Percentiles rank a stretch among this genome's conserved stretches.
These are phyloP conservation scores for Wickerhamomyces sp. DNA, from an alignment of 1,139 yeast species.

Conservation along the genomic window DNA sequence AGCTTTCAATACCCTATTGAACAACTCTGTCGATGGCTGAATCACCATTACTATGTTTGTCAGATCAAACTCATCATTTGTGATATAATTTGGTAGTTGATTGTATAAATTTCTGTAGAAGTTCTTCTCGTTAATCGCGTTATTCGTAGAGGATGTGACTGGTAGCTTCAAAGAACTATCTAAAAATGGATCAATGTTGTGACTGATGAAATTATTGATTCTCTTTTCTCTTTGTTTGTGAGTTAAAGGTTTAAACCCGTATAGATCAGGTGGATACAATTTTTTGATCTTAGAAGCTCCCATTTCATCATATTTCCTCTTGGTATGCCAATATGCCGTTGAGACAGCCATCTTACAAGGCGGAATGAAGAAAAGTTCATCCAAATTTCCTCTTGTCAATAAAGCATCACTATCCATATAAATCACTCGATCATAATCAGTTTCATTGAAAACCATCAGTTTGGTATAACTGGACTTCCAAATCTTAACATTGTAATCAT, in stretches of 20 bases:
- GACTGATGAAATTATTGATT: constrained; percentile 4
- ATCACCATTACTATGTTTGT: constrained; percentile 24
- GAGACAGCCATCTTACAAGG: constrained; percentile 32
- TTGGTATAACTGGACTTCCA: constrained; percentile 57
- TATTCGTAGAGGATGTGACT: not conserved
- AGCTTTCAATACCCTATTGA: constrained; percentile 8
- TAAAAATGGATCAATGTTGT: constrained; percentile 6
- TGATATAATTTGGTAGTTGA: constrained; percentile 13
- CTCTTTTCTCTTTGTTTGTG: constrained; percentile 7
- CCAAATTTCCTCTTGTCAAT: constrained; percentile 30
- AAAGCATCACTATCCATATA: constrained; percentile 40
- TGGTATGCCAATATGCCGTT: constrained; percentile 27
- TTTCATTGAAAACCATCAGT: constrained; percentile 45
- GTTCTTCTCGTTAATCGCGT: constrained; percentile 11
- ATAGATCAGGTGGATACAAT: constrained; percentile 7
- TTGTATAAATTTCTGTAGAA: constrained; percentile 18
- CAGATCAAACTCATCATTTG: constrained; percentile 12
- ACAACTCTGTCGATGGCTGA: constrained; percentile 15
- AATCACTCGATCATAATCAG: constrained; percentile 43
- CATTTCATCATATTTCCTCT: constrained; percentile 4
- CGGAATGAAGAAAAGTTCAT: constrained; percentile 46
- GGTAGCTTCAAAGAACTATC: not conserved
- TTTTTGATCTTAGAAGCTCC: constrained; percentile 1
- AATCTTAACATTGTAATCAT: constrained; percentile 26
- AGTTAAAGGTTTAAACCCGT: constrained; percentile 15